These are phyloP conservation scores for Euclidium syriacum DNA, from an alignment of 345 rosid species.

Conservation along the genomic window DNA sequence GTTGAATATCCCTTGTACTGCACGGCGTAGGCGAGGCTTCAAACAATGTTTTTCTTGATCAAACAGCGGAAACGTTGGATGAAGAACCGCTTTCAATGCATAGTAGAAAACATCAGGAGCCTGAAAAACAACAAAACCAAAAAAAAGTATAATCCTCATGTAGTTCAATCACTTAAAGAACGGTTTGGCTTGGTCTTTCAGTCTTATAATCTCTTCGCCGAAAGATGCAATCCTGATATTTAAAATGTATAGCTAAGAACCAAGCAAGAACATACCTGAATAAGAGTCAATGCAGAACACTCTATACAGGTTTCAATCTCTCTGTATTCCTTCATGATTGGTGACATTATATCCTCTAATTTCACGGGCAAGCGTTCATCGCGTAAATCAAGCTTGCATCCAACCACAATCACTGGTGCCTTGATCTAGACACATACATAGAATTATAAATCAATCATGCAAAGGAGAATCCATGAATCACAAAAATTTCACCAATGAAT, in stretches of 20 bases:
- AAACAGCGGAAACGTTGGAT: conserved; percentile 74
- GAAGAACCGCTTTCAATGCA: conserved; percentile 80
- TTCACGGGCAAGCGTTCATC: conserved; percentile 46
- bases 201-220: neutral
- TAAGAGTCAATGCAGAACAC: conserved; percentile 69
- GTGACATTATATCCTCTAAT: conserved; percentile 71
- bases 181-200: neutral
- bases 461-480: neutral
- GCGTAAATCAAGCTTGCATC: conserved; percentile 84
- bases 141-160: neutral
- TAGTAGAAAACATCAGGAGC: conserved; percentile 83
- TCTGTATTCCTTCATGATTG: conserved; percentile 69
- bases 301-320: conserved; percentile 87
- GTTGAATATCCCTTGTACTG: conserved; percentile 68
- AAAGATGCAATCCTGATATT: neutral
- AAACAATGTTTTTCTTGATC: conserved; percentile 68
- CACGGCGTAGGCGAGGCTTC: conserved; percentile 68
- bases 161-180: neutral
- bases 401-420: conserved; percentile 73
- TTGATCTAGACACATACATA: conserved; percentile 38
- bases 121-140: too few relatives aligned
- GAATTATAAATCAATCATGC: neutral
- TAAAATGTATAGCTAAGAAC: neutral
- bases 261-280: conserved; percentile 48
- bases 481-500: neutral